Conservation (phyloP, 2,329 filamentous ascomycete species). For the Penicillium polonicum region DNA sequence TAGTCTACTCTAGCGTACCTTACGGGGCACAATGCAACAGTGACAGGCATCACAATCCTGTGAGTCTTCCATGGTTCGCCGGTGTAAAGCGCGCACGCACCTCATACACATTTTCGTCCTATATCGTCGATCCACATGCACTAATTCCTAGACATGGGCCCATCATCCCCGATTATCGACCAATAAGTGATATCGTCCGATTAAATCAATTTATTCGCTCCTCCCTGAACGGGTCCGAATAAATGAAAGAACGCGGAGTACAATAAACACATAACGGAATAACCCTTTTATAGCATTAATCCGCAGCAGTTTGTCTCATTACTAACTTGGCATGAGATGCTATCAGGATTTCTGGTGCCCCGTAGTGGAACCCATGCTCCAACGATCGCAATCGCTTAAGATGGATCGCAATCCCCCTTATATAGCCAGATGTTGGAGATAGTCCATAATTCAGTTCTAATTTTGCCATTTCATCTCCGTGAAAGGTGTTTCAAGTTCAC, state of each 20-base stretch:
- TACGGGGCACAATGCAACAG: not conserved
- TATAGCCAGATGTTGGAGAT: not conserved
- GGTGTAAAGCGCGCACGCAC: not conserved
- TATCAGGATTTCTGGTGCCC: not conserved
- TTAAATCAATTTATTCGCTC: not conserved
- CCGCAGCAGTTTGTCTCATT: not conserved
- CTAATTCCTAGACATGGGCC: not conserved
- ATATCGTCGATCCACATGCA: not conserved
- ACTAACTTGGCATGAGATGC: not conserved
- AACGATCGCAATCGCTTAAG: not conserved
- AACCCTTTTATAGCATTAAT: not conserved
- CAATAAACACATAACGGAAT: not conserved
- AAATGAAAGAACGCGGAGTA: not conserved
- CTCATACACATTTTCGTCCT: not conserved
- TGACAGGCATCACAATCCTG: not conserved
- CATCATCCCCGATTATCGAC: no score
- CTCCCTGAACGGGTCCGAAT: not conserved
- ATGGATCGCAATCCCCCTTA: not conserved
- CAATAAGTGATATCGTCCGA: not conserved
- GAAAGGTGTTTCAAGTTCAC: not conserved
- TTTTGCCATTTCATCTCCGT: not conserved
- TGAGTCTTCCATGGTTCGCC: no score
- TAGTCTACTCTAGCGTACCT: not conserved
- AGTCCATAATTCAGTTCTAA: not conserved
- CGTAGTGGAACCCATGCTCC: not conserved